Evolutionary conservation across 805 yeast species (phyloP).

Genomic region (Torulaspora indica): DNA sequence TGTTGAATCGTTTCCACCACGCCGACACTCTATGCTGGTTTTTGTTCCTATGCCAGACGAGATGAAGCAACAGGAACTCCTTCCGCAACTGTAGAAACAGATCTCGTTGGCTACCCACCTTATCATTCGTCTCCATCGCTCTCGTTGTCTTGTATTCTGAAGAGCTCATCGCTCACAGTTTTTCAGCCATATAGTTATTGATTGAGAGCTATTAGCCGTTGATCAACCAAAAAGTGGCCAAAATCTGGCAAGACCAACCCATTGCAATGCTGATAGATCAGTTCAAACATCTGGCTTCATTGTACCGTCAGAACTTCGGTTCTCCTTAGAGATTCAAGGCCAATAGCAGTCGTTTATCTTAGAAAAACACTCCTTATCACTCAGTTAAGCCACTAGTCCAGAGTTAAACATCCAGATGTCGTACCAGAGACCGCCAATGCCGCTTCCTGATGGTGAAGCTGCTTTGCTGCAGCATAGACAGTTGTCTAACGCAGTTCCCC

Average conservation of each 20-base stretch:
- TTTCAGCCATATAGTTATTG: neutral
- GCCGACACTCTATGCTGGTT: constrained; percentile 68
- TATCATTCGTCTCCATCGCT: neutral
- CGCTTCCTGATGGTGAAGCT: constrained; percentile 23
- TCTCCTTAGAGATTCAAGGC: neutral
- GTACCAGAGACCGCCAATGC: constrained; percentile 30
- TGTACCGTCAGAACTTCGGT: too few relatives aligned
- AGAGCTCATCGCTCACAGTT: neutral
- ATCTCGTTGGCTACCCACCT: neutral
- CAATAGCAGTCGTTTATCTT: neutral
- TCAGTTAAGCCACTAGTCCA: neutral
- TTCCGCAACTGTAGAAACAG: constrained; percentile 26
- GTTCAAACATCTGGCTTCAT: neutral
- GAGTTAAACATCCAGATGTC: constrained; percentile 2
- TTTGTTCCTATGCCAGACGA: constrained; percentile 63
- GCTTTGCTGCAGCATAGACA: constrained; percentile 4
- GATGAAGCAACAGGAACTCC: constrained; percentile 57
- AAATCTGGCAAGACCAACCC: neutral
- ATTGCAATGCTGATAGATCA: neutral
- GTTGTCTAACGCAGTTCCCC: constrained; percentile 1
- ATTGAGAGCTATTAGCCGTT: too few relatives aligned
- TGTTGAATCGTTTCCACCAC: constrained; percentile 74
- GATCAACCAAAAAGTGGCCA: neutral
- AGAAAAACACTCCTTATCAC: neutral
- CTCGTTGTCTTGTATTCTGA: neutral